These are phyloP conservation scores for Groenewaldozyma tartarivorans DNA, from an alignment of 805 yeast species.

Conservation along the genomic window DNA sequence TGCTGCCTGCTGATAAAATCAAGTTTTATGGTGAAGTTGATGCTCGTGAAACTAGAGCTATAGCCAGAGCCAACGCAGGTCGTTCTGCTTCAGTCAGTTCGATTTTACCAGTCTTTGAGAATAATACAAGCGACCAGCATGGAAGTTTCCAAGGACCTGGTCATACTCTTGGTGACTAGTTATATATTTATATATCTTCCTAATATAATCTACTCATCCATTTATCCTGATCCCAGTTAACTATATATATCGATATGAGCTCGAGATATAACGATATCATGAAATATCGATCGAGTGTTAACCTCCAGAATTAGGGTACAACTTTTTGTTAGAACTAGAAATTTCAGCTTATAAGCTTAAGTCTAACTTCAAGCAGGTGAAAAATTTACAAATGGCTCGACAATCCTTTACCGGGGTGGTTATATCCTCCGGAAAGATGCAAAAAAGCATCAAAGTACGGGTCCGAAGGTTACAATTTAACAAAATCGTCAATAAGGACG, in stretches of 20 bases:
- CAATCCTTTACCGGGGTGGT: slow-evolving; percentile 90
- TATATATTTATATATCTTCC: too few species aligned
- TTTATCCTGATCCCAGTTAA: too few species aligned
- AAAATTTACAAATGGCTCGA: slow-evolving; percentile 68
- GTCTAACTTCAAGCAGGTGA: background rate
- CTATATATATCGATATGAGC: too few species aligned
- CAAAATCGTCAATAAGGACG: slow-evolving; percentile 40
- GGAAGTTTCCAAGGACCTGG: background rate
- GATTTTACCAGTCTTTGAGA: background rate
- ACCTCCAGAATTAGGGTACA: background rate
- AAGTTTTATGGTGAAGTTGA: slow-evolving; percentile 53
- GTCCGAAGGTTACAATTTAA: slow-evolving; percentile 71
- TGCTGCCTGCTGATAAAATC: slow-evolving; percentile 42
- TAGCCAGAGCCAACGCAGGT: background rate
- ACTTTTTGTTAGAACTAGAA: background rate
- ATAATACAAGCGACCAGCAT: background rate
- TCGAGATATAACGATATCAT: too few species aligned
- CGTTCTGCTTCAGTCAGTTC: background rate
- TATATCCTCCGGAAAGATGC: slow-evolving; percentile 92
- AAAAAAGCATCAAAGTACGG: slow-evolving; percentile 88
- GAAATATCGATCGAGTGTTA: too few species aligned
- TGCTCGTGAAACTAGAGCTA: slow-evolving; percentile 36
- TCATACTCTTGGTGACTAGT: background rate
- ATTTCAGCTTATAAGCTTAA: background rate
- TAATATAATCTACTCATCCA: too few species aligned